Conservation (phyloP, 225 moss, liverwort and hornwort species). For the Pseudoscleropodium purum region DNA sequence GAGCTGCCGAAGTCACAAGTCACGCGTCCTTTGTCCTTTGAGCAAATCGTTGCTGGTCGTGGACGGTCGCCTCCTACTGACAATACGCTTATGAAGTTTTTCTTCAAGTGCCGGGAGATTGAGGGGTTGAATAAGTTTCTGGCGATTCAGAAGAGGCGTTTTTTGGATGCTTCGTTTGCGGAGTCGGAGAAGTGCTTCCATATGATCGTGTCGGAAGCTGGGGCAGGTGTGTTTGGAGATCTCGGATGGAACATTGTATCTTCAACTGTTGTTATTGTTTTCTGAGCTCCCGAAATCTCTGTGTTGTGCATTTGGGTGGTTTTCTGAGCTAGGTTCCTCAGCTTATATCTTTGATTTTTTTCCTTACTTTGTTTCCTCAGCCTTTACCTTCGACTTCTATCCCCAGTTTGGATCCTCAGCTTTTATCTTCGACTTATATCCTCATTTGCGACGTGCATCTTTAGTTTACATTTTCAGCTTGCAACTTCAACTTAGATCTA, state of each 20-base stretch:
- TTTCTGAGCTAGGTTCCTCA: not conserved
- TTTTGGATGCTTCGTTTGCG: constrained; percentile 5
- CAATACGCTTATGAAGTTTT: constrained; percentile 43
- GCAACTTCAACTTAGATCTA: not conserved
- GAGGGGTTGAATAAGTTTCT: constrained; percentile 34
- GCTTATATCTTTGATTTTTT: not conserved
- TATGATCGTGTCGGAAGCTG: constrained; percentile 34
- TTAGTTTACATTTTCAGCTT: not conserved
- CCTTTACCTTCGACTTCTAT: not conserved
- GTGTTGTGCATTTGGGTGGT: not conserved
- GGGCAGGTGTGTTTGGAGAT: constrained; percentile 8
- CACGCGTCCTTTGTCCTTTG: constrained; percentile 2
- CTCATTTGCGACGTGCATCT: not conserved
- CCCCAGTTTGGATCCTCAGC: not conserved
- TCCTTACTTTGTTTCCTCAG: not conserved
- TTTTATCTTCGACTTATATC: not conserved
- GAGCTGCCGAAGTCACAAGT: not conserved
- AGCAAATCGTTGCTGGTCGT: constrained; percentile 27
- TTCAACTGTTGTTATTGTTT: not conserved
- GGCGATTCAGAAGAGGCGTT: constrained; percentile 20
- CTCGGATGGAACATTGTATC: not conserved
- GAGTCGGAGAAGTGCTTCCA: constrained; percentile 39
- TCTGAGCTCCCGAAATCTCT: not conserved
- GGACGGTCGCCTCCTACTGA: constrained; percentile 13
- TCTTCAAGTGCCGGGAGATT: constrained; percentile 51